A percentile compares a stretch with the other conserved stretches of the same genome.
These are phyloP conservation scores for Pythium volutum DNA, from an alignment of 352 stramenopile species.

Conservation along the genomic window DNA sequence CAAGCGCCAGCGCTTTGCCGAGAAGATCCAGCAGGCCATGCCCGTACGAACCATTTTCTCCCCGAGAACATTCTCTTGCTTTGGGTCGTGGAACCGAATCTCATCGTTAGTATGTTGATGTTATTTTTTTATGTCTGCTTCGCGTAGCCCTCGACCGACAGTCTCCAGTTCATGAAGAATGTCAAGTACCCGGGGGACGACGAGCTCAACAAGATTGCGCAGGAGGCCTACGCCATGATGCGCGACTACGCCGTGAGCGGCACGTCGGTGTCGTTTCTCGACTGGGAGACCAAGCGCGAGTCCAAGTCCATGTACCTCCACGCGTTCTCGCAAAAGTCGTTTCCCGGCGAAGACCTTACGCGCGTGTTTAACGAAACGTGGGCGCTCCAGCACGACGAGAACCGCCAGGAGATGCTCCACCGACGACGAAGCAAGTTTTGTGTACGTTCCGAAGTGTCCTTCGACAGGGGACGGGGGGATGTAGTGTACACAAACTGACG, in stretches of 20 bases:
- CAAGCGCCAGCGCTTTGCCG: slow-evolving; percentile 81
- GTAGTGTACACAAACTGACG: neutral
- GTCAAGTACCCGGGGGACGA: slow-evolving; percentile 78
- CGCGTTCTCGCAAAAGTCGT: slow-evolving; percentile 70
- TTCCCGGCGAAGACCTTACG: slow-evolving; percentile 65
- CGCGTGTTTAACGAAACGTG: slow-evolving; percentile 80
- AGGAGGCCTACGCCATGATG: slow-evolving; percentile 79
- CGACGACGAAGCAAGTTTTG: slow-evolving; percentile 80
- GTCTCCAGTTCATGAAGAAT: slow-evolving; percentile 88
- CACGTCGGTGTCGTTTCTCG: slow-evolving; percentile 58
- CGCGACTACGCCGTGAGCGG: slow-evolving; percentile 77
- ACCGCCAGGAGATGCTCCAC: slow-evolving; percentile 66
- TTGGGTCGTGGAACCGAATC: too few relatives aligned
- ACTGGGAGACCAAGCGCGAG: slow-evolving; percentile 78
- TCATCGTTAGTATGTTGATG: neutral
- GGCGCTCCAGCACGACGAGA: slow-evolving; percentile 71
- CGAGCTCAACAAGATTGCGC: slow-evolving; percentile 73
- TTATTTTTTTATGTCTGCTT: too few relatives aligned
- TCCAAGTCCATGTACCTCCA: slow-evolving; percentile 88
- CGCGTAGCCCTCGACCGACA: slow-evolving; percentile 72
- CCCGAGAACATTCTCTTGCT: too few relatives aligned
- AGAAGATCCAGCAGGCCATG: slow-evolving; percentile 87
- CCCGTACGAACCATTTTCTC: slow-evolving; percentile 35
- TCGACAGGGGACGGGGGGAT: too few relatives aligned
- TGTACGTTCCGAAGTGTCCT: too few relatives aligned